Conservation (phyloP, 495 filamentous ascomycete species). For the Aspergillus bertholletiae region DNA sequence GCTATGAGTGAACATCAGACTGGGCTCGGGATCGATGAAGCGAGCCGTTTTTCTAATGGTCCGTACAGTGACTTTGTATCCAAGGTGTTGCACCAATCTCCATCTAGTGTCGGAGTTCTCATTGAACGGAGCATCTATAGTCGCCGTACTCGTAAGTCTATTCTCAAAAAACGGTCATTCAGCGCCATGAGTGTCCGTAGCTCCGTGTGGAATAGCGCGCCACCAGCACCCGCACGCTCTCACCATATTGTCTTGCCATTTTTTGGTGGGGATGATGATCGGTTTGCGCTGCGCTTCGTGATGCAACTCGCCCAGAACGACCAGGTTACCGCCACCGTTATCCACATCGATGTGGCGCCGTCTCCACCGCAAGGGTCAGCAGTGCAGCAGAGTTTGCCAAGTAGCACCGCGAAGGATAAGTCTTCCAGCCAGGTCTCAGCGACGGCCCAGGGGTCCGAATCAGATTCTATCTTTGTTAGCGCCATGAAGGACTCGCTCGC, state of each 20-base stretch:
- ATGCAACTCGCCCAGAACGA: slow-evolving; percentile 75
- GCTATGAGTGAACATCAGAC: slow-evolving; percentile 57
- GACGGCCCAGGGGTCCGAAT: slow-evolving; percentile 13
- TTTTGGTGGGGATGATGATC: slow-evolving; percentile 82
- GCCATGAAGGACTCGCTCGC: slow-evolving; percentile 61
- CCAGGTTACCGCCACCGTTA: slow-evolving; percentile 52
- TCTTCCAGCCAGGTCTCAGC: background rate
- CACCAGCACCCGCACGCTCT: slow-evolving; percentile 53
- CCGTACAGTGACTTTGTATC: slow-evolving; percentile 65
- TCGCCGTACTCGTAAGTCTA: slow-evolving; percentile 26
- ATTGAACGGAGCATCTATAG: slow-evolving; percentile 64
- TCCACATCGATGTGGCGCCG: slow-evolving; percentile 22
- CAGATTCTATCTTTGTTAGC: slow-evolving; percentile 60
- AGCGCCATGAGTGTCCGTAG: slow-evolving; percentile 60
- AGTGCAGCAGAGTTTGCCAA: background rate
- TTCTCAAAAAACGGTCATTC: slow-evolving; percentile 39
- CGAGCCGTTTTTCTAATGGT: slow-evolving; percentile 29
- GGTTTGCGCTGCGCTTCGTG: slow-evolving; percentile 73
- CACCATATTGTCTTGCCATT: slow-evolving; percentile 89
- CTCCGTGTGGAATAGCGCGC: slow-evolving; percentile 36
- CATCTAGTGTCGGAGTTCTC: slow-evolving; percentile 75
- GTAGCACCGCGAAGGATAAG: background rate
- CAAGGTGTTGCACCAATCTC: slow-evolving; percentile 55
- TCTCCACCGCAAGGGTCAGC: background rate
- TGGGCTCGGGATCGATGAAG: slow-evolving; percentile 25